Evolutionary conservation across 805 yeast species (phyloP), one percentile per base, ranked within the genome.

Genomic region (Kodamaea lidongshanica): DNA sequence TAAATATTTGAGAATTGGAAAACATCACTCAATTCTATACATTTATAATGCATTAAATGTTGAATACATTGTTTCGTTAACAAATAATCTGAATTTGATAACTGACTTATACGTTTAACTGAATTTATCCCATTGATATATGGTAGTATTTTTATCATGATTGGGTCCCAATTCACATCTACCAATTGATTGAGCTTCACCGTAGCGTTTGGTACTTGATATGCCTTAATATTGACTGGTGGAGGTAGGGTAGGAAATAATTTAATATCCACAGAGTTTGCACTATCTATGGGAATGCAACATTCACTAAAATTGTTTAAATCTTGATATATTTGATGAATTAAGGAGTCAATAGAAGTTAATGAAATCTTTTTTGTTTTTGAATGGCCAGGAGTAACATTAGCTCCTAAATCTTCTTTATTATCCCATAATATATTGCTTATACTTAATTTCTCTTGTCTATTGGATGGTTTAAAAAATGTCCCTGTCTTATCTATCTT

Each of bases 141-240:
- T 0, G 96, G 95, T 7, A 85, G 58, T 14, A 92, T 83, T 42
- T 82, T 79, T 26, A 86, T 65, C 92, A 92, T 81, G 2, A 97
- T 89, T 1, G 96, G 96, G 54, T 92, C 98, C 96, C 98, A 92
- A 45, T 83, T 80, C 6, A 83, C 80, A 54, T 92, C 98, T 24
- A 85, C 78, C 38, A 92, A 64, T 21, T 72, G 61, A 16, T 70
- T 69, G 19, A 92, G 59, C 30, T 77, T 76, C 1, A 92, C 95
- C 0, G 89, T 79, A n/a, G 94, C 74, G 4, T 88, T 74, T 0
- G 98, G 98, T 1, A 92, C 99, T 52, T 89, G 95, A 44, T 67
- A 83, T 0, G 94, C 74, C 28, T 77, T 67, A 13, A 92, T 61
- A 27, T 73, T 73, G 0, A 88, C 79, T 3, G 87, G 76, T 1